phyloP scores from a whole-genome alignment of 805 yeast genomes.

The Yarrowia sp. region DNA sequence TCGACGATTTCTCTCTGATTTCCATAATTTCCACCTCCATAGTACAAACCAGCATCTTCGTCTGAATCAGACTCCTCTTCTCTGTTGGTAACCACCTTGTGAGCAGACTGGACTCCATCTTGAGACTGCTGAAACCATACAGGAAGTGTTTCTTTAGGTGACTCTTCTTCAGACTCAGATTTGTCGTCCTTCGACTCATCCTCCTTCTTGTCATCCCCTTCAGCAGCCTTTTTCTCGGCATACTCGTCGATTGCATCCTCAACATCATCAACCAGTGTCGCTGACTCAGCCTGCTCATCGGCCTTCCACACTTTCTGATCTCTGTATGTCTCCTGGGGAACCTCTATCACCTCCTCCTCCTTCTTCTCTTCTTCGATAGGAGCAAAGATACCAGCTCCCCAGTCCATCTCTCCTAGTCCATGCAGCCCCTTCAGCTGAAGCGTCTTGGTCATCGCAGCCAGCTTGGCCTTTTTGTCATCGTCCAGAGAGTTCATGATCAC shows the following conservation, averaged over 20 bases:
- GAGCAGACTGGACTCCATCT: not conserved
- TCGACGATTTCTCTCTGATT: slow-evolving; percentile 2
- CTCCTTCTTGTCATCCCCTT: not conserved
- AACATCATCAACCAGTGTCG: not conserved
- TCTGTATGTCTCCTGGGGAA: slow-evolving; percentile 3
- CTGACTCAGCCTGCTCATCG: not conserved
- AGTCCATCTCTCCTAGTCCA: slow-evolving; percentile 9
- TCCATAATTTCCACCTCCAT: not conserved
- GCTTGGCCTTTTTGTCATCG: not conserved
- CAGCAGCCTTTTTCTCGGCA: not conserved
- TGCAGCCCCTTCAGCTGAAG: not conserved
- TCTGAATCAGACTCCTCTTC: slow-evolving; percentile 27
- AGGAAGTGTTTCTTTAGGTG: not conserved
- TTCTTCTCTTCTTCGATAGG: not conserved
- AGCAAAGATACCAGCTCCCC: slow-evolving; percentile 30
- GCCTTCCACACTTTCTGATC: slow-evolving; percentile 26
- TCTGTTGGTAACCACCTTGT: not conserved
- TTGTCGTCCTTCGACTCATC: not conserved
- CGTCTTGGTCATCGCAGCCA: slow-evolving; percentile 5
- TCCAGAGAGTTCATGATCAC: slow-evolving; percentile 12
- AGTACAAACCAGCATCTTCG: slow-evolving; percentile 19
- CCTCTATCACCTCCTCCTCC: not conserved
- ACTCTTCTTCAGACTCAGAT: not conserved
- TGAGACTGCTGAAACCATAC: slow-evolving; percentile 17
- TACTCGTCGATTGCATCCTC: not conserved